Conservation (phyloP, 129 eudicot species). For the Scalesia atractyloides region DNA sequence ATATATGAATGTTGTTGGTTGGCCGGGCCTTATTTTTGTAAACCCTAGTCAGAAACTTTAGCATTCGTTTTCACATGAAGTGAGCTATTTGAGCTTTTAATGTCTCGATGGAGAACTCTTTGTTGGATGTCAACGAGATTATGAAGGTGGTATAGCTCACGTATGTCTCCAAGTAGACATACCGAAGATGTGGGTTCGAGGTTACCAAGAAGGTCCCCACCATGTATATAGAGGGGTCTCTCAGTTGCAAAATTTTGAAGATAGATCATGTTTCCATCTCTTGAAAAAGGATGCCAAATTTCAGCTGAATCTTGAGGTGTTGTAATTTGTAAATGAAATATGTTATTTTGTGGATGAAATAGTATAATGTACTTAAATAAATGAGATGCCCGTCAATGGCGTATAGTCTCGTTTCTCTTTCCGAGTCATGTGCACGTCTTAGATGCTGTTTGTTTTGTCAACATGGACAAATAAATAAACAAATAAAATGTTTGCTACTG, state of each 20-base stretch:
- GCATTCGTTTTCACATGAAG: background rate
- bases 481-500: no score
- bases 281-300: background rate
- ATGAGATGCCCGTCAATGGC: no score
- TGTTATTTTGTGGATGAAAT: background rate
- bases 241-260: background rate
- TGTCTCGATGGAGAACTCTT: conserved; percentile 14
- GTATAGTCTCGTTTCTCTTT: no score
- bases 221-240: background rate
- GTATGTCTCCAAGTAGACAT: background rate
- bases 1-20: conserved; percentile 2
- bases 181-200: background rate
- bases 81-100: background rate
- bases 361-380: no score
- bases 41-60: background rate
- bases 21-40: background rate
- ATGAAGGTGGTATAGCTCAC: conserved; percentile 12
- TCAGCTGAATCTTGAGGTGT: background rate
- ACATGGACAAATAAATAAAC: no score
- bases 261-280: background rate
- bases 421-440: no score
- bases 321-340: background rate
- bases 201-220: background rate
- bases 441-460: no score
- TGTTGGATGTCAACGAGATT: background rate